These are phyloP conservation scores for Eragrostis nindensis DNA, from an alignment of 176 grass and related monocot genomes.

Conservation along the genomic window DNA sequence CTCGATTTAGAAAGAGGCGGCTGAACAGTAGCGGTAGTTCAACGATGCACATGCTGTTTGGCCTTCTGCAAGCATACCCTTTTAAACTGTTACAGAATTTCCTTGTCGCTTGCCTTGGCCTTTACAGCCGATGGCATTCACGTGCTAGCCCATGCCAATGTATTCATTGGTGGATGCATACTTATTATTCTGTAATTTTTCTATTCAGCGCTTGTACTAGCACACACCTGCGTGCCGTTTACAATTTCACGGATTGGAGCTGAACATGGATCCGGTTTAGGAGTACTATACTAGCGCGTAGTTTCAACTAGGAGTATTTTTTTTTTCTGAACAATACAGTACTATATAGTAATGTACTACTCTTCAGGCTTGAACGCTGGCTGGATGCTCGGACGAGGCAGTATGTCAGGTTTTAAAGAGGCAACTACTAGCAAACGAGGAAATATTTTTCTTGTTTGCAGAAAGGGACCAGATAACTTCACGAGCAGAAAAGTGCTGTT, in stretches of 20 bases:
- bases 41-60: background rate
- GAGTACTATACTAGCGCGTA: background rate
- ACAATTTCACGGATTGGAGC: background rate
- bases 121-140: slow-evolving; percentile 25
- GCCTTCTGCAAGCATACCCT: background rate
- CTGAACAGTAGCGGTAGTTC: background rate
- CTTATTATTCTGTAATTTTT: background rate
- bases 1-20: background rate
- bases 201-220: background rate
- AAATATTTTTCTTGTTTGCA: background rate
- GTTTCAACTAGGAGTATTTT: too few relatives aligned
- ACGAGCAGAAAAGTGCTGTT: background rate
- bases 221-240: background rate
- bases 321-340: background rate
- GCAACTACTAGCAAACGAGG: background rate
- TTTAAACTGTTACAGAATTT: slow-evolving; percentile 19
- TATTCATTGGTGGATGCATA: background rate
- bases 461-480: background rate
- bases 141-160: slow-evolving; percentile 12
- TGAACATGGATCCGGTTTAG: background rate
- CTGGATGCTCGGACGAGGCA: background rate
- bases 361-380: background rate
- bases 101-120: background rate
- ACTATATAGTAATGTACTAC: background rate
- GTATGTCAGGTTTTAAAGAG: background rate